Conservation (phyloP, 2,329 filamentous ascomycete species). For the Pseudogymnoascus sp. region DNA sequence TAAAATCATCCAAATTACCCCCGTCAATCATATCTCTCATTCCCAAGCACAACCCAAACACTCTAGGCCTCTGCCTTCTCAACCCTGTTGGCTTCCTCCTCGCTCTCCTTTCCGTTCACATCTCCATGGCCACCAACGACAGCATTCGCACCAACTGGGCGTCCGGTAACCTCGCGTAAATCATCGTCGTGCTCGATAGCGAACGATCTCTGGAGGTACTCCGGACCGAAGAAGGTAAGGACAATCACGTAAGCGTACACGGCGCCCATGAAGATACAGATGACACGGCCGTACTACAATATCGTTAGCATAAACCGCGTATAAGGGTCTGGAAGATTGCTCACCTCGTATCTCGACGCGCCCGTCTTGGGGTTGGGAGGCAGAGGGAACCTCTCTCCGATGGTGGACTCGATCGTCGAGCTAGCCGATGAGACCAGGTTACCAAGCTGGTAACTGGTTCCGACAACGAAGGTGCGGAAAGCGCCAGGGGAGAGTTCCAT, state of each 20-base stretch:
- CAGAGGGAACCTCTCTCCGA: conserved; percentile 69
- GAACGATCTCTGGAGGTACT: conserved; percentile 39
- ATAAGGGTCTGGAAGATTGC: no score
- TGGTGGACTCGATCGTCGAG: conserved; percentile 70
- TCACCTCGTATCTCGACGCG: not conserved
- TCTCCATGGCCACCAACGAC: not conserved
- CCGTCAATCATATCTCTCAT: not conserved
- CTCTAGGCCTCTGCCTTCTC: not conserved
- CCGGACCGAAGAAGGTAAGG: conserved; percentile 54
- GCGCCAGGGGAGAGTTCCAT: conserved; percentile 66
- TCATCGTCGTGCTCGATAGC: conserved; percentile 41
- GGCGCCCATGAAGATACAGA: conserved; percentile 85
- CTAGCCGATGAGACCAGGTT: conserved; percentile 68
- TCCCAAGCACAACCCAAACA: not conserved
- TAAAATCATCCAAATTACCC: not conserved
- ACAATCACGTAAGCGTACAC: conserved; percentile 61
- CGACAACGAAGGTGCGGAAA: conserved; percentile 64
- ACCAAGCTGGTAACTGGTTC: conserved; percentile 65
- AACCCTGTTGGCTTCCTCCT: not conserved
- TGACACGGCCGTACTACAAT: conserved; percentile 74
- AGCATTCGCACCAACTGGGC: not conserved
- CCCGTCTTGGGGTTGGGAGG: conserved; percentile 43
- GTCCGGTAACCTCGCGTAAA: conserved; percentile 36
- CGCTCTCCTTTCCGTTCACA: not conserved
- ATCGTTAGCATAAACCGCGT: conserved; percentile 31